Conservation (phyloP, 2,329 filamentous ascomycete species). For the Aureobasidium uvarum region DNA sequence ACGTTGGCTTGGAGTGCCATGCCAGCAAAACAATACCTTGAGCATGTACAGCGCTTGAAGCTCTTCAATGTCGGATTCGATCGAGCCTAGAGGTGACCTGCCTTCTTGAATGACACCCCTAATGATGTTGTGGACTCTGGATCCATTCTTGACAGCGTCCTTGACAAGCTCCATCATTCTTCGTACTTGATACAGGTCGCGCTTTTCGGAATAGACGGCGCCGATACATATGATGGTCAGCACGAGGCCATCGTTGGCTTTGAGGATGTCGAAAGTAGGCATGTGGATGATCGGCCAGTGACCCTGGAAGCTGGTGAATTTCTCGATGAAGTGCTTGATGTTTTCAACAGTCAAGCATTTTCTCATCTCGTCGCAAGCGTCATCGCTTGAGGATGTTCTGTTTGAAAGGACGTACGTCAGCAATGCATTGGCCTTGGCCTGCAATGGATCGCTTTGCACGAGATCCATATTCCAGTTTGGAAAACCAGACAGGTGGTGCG, state of each 20-base stretch:
- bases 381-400: constrained; percentile 28
- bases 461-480: constrained; percentile 45
- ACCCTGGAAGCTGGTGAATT: constrained; percentile 69
- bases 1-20: constrained; percentile 65
- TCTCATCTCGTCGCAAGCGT: constrained; percentile 30
- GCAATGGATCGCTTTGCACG: constrained; percentile 42
- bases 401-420: constrained; percentile 43
- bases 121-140: constrained; percentile 50
- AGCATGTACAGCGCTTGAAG: constrained; percentile 65
- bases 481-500: constrained; percentile 38
- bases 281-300: constrained; percentile 73
- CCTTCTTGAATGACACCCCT: constrained; percentile 43
- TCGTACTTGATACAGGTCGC: constrained; percentile 61
- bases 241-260: constrained; percentile 65
- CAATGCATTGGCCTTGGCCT: constrained; percentile 47
- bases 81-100: constrained; percentile 41
- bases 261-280: constrained; percentile 65
- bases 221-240: constrained; percentile 70
- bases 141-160: constrained; percentile 58
- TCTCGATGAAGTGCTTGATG: constrained; percentile 67
- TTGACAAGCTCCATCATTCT: constrained; percentile 66
- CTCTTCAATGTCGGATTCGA: constrained; percentile 57
- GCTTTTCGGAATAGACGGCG: constrained; percentile 68
- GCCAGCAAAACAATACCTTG: constrained; percentile 64
- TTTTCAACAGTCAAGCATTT: constrained; percentile 64